Evolutionary conservation across 768 basidiomycete genomes (phyloP).

Genomic region (Erythrobasidium yunnanense): DNA sequence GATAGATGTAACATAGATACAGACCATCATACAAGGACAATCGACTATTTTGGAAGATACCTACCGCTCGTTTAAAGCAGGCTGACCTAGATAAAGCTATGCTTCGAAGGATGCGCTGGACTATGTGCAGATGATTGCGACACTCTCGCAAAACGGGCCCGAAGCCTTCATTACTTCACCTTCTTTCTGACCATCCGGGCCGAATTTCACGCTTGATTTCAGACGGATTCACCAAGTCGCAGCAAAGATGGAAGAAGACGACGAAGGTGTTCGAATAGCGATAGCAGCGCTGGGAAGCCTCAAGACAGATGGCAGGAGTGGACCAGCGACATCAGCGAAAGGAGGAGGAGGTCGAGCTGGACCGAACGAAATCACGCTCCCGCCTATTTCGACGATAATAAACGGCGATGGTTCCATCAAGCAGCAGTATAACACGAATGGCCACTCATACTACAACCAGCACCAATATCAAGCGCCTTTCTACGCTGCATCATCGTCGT

Average conservation of each 20-base stretch:
- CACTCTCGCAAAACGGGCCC: no score
- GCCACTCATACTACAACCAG: neutral
- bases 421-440: neutral
- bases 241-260: conserved; percentile 15
- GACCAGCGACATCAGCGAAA: neutral
- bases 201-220: no score
- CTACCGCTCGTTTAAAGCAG: no score
- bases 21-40: no score
- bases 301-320: neutral
- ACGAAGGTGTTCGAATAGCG: conserved; percentile 15
- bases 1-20: no score
- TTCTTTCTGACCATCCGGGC: neutral
- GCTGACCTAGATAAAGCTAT: no score
- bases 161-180: neutral
- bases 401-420: neutral
- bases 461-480: no score
- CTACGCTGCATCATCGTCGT: no score
- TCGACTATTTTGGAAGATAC: no score
- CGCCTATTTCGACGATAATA: conserved; percentile 5
- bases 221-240: neutral
- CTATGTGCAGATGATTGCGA: no score
- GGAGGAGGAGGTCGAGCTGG: neutral
- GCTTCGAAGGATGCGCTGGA: no score
- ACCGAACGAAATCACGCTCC: conserved; percentile 1
- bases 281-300: conserved; percentile 17